A percentile compares a stretch with the other conserved stretches of the same genome.
Evolutionary conservation across 305 asterid species (phyloP).

Genomic region (Stenogyne calaminthoides): DNA sequence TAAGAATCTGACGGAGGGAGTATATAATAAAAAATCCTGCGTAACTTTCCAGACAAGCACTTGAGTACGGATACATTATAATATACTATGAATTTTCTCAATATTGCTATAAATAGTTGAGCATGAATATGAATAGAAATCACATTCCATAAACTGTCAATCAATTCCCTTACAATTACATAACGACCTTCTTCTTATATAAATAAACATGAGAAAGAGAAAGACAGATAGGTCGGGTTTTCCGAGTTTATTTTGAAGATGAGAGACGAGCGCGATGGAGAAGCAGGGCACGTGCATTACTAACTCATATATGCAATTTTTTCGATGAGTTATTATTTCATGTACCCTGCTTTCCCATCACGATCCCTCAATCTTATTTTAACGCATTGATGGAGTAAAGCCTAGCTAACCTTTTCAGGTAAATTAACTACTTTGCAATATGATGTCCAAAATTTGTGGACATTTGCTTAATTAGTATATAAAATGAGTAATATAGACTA

Average conservation of each 20-base stretch:
- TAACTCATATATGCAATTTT: slow-evolving; percentile 27
- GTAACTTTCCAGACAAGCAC: neutral
- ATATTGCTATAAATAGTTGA: slow-evolving; percentile 32
- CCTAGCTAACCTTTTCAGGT: neutral
- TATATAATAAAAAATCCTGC: neutral
- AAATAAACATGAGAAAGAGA: neutral
- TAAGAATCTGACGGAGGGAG: too few relatives aligned
- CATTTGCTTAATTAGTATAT: too few relatives aligned
- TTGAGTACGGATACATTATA: neutral
- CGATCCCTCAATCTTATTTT: slow-evolving; percentile 43
- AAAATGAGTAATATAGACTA: neutral
- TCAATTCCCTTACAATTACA: slow-evolving; percentile 7
- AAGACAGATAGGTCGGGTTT: neutral
- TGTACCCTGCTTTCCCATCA: slow-evolving; percentile 61
- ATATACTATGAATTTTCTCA: neutral
- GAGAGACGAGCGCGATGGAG: slow-evolving; percentile 60
- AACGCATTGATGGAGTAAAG: neutral
- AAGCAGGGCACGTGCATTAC: slow-evolving; percentile 70
- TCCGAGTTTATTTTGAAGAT: slow-evolving; percentile 26
- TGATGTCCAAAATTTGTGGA: neutral
- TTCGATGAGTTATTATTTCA: slow-evolving; percentile 46
- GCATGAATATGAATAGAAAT: neutral
- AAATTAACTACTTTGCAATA: neutral
- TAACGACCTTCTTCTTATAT: neutral
- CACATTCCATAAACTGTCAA: neutral